Conservation (phyloP, 352 stramenopile genomes). For the Pythium pyrilobum region DNA sequence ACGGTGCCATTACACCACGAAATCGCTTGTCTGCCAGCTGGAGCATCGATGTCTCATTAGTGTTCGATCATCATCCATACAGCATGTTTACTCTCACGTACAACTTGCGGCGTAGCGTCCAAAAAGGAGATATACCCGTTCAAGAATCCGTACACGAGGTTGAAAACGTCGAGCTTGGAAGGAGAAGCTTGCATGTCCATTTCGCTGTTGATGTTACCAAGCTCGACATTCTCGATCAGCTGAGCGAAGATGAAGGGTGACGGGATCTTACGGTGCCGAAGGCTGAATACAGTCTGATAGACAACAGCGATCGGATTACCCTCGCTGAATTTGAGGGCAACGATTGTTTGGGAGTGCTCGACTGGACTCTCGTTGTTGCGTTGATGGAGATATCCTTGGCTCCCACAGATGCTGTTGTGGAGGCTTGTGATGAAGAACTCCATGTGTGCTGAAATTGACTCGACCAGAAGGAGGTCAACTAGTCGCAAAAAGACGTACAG, state of each 20-base stretch:
- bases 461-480: constrained; percentile 34
- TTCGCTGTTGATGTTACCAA: background rate
- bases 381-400: background rate
- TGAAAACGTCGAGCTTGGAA: constrained; percentile 31
- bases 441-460: constrained; percentile 39
- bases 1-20: constrained; percentile 8
- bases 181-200: constrained; percentile 17
- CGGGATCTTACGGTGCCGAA: constrained; percentile 14
- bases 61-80: too few relatives aligned
- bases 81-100: constrained; percentile 16
- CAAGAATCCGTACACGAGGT: constrained; percentile 35
- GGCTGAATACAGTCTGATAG: constrained; percentile 26
- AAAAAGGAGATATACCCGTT: constrained; percentile 40
- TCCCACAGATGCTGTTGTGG: constrained; percentile 31
- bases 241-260: constrained; percentile 13
- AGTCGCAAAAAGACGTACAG: constrained; percentile 57
- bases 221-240: constrained; percentile 10
- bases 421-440: constrained; percentile 26
- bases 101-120: constrained; percentile 33
- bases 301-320: too few relatives aligned
- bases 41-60: too few relatives aligned
- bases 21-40: constrained; percentile 15
- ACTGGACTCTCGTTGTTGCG: background rate
- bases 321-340: too few relatives aligned
- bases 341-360: too few relatives aligned